Evolutionary conservation across 2,329 filamentous ascomycete species (phyloP).

Genomic region (Pseudogymnoascus sp.): DNA sequence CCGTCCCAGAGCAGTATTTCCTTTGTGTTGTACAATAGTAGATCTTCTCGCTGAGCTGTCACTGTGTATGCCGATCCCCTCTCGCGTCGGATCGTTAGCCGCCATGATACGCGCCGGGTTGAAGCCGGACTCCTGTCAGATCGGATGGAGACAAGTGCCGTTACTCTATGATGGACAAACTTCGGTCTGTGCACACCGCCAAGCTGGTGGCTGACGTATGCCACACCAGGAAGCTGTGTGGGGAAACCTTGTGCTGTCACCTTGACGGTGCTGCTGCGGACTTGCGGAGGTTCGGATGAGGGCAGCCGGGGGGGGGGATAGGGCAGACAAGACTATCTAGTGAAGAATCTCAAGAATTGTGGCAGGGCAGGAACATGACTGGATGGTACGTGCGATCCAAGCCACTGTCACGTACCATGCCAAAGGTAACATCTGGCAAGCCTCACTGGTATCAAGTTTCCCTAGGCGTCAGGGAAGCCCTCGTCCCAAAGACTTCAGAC

Average conservation of each 20-base stretch:
- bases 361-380: neutral
- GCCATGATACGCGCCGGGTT: neutral
- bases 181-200: neutral
- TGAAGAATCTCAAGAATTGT: neutral
- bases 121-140: neutral
- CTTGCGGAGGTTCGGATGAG: neutral
- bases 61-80: neutral
- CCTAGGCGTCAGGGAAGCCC: neutral
- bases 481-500: neutral
- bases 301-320: neutral
- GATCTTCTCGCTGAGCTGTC: slow-evolving; percentile 1
- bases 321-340: neutral
- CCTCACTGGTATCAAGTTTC: neutral
- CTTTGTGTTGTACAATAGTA: neutral
- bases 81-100: neutral
- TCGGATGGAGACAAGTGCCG: neutral
- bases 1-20: neutral
- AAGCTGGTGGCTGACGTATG: neutral
- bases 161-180: neutral
- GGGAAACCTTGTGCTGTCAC: neutral
- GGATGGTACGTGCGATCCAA: neutral
- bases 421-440: neutral
- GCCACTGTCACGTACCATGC: slow-evolving; percentile 6
- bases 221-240: neutral
- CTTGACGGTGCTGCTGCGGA: neutral